Percentiles rank a stretch among this genome's conserved stretches.
Conservation (phyloP, 805 yeast genomes). For the Cyberlindnera bimundalis region DNA sequence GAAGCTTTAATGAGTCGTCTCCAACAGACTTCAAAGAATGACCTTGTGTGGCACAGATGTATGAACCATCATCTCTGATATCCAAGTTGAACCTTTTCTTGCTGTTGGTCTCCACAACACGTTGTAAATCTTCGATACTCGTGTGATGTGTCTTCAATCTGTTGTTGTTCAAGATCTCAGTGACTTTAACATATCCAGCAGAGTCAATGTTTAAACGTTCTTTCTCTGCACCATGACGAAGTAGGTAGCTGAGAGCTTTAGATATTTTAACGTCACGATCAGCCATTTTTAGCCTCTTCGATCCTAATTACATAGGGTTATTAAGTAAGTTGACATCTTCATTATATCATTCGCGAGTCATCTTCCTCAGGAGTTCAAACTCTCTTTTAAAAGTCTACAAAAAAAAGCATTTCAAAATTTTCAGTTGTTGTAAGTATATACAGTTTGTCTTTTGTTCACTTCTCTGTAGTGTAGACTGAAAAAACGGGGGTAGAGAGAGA, state of each 20-base stretch:
- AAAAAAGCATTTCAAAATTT: too few relatives aligned
- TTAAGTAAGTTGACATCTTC: too few relatives aligned
- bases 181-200: conserved; percentile 62
- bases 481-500: too few relatives aligned
- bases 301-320: not conserved
- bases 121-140: conserved; percentile 52
- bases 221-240: conserved; percentile 81
- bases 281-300: not conserved
- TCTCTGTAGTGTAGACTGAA: too few relatives aligned
- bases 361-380: too few relatives aligned
- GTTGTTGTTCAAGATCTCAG: conserved; percentile 51
- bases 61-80: conserved; percentile 25
- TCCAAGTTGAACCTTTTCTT: conserved; percentile 66
- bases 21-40: conserved; percentile 59
- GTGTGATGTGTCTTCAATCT: conserved; percentile 55
- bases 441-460: too few relatives aligned
- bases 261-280: conserved; percentile 57
- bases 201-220: conserved; percentile 62
- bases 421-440: too few relatives aligned
- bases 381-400: too few relatives aligned
- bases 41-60: conserved; percentile 91
- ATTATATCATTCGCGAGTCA: too few relatives aligned
- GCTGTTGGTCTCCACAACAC: conserved; percentile 61
- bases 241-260: conserved; percentile 67
- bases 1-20: conserved; percentile 38